These are phyloP conservation scores for Termitomyces sp. DNA, from an alignment of 768 basidiomycete species.

Conservation along the genomic window DNA sequence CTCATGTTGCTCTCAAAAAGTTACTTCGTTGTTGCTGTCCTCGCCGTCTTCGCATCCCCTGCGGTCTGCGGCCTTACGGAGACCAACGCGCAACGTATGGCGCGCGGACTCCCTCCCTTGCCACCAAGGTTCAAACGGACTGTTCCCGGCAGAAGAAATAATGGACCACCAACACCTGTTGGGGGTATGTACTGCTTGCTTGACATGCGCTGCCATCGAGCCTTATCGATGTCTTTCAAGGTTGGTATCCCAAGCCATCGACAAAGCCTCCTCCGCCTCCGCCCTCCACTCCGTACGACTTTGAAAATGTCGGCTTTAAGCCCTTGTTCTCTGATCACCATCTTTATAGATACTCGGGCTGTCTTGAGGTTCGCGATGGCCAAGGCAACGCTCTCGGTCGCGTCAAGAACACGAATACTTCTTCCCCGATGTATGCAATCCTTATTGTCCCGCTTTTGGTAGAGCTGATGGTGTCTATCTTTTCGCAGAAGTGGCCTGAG, in stretches of 20 bases:
- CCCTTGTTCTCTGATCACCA: background rate
- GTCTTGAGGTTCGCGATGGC: slow-evolving; percentile 28
- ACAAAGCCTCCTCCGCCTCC: slow-evolving; percentile 19
- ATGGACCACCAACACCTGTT: slow-evolving; percentile 20
- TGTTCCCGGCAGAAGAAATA: slow-evolving; percentile 20
- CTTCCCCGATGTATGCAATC: slow-evolving; percentile 18
- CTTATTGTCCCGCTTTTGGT: background rate
- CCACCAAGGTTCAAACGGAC: slow-evolving; percentile 28
- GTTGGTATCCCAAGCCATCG: slow-evolving; percentile 13
- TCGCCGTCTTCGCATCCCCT: slow-evolving; percentile 18
- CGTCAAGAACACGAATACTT: slow-evolving; percentile 27
- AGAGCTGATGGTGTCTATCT: background rate
- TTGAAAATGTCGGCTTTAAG: background rate
- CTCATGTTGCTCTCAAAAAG: slow-evolving; percentile 17
- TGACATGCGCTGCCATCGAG: background rate
- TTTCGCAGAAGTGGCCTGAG: slow-evolving; percentile 29
- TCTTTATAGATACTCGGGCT: slow-evolving; percentile 24
- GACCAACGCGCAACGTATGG: slow-evolving; percentile 40
- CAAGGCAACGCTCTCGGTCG: slow-evolving; percentile 26
- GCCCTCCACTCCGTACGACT: slow-evolving; percentile 22
- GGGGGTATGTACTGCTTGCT: slow-evolving; percentile 15
- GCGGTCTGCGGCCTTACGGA: slow-evolving; percentile 19
- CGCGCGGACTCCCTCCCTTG: slow-evolving; percentile 37
- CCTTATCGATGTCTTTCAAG: slow-evolving; percentile 8
- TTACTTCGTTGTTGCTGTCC: slow-evolving; percentile 17